Percentiles rank a stretch among this genome's conserved stretches.
Evolutionary conservation across 2,329 filamentous ascomycete species (phyloP).

Genomic region (Scortechinia acanthostroma): DNA sequence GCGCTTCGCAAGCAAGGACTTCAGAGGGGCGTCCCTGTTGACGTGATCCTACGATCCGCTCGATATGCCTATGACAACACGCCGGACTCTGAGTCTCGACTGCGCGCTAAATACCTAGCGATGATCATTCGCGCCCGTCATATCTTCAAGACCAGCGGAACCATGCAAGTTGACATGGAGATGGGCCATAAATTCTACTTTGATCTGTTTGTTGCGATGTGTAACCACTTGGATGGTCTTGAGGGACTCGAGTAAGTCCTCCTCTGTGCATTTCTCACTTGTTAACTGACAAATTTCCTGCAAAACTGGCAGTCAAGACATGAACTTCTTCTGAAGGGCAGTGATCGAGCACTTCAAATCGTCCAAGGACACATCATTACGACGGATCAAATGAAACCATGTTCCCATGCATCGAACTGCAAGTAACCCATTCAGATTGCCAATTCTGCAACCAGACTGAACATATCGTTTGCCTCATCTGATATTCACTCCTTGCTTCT

Average conservation of each 20-base stretch:
- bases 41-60: slow-evolving; percentile 82
- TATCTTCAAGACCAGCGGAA: slow-evolving; percentile 96
- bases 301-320: too few species aligned
- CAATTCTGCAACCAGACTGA: too few species aligned
- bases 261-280: too few species aligned
- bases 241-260: slow-evolving; percentile 64
- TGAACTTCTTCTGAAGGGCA: too few species aligned
- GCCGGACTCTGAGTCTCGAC: slow-evolving; percentile 81
- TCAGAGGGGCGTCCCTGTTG: slow-evolving; percentile 85
- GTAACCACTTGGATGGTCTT: slow-evolving; percentile 95
- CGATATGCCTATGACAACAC: slow-evolving; percentile 95
- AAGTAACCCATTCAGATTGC: too few species aligned
- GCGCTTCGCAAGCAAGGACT: slow-evolving; percentile 90
- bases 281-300: too few species aligned
- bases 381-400: too few species aligned
- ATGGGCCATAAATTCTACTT: slow-evolving; percentile 91
- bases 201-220: slow-evolving; percentile 95
- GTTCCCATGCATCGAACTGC: too few species aligned
- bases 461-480: too few species aligned
- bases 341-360: too few species aligned
- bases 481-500: too few species aligned
- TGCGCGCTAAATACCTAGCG: slow-evolving; percentile 94
- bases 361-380: too few species aligned
- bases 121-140: slow-evolving; percentile 95
- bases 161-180: slow-evolving; percentile 98